phyloP scores from a whole-genome alignment of 1,139 yeast genomes.

The Eremothecium coryli region DNA sequence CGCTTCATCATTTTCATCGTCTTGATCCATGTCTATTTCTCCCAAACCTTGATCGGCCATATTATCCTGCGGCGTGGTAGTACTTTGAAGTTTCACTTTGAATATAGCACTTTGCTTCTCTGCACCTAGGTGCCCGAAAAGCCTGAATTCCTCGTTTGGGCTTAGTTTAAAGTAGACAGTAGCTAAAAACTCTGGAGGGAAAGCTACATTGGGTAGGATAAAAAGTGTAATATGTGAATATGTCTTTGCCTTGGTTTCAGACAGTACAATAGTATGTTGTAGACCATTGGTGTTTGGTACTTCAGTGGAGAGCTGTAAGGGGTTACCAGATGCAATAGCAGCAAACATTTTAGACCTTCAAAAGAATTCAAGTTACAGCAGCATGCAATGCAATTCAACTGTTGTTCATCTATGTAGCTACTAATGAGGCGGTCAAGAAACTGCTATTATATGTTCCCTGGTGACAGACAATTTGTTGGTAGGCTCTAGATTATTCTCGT shows the following conservation, averaged over 20 bases:
- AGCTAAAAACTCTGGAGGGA: slow-evolving; percentile 69
- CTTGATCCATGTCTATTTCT: slow-evolving; percentile 38
- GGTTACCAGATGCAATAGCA: slow-evolving; percentile 33
- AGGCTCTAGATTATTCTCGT: no score
- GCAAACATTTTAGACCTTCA: no score
- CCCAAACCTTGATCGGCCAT: slow-evolving; percentile 30
- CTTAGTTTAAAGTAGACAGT: slow-evolving; percentile 73
- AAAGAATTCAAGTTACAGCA: no score
- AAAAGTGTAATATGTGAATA: slow-evolving; percentile 66
- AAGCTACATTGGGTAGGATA: slow-evolving; percentile 54
- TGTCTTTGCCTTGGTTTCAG: slow-evolving; percentile 29
- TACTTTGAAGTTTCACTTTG: slow-evolving; percentile 47
- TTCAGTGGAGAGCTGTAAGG: slow-evolving; percentile 29
- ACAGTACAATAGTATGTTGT: slow-evolving; percentile 30
- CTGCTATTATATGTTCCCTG: no score
- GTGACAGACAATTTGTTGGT: no score
- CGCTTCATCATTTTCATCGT: slow-evolving; percentile 27
- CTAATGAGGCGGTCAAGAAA: no score
- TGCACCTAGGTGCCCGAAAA: slow-evolving; percentile 68
- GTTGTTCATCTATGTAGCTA: background rate
- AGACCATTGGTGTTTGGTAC: slow-evolving; percentile 32
- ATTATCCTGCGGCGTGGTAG: slow-evolving; percentile 18
- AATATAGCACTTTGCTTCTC: slow-evolving; percentile 87
- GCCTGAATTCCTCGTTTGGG: slow-evolving; percentile 64
- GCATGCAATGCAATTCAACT: no score